Evolutionary conservation across 2,329 filamentous ascomycete genomes (phyloP).

Genomic region (Huntiella bhutanensis): DNA sequence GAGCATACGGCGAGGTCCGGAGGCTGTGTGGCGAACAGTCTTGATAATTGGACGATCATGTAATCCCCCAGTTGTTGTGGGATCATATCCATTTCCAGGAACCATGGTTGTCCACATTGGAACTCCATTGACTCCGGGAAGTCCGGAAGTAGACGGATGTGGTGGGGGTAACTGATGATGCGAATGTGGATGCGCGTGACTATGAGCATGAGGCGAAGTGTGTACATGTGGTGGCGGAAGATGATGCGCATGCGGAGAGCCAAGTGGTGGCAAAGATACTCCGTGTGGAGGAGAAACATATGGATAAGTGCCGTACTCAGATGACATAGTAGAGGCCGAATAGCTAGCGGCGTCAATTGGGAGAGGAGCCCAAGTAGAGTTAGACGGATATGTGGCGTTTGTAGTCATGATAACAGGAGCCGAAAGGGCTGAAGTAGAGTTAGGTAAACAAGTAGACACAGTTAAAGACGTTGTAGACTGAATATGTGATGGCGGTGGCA

Average conservation of each 20-base stretch:
- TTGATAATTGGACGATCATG: constrained; percentile 14
- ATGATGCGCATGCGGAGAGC: constrained; percentile 33
- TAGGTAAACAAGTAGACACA: neutral
- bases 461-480: neutral
- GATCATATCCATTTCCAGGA: neutral
- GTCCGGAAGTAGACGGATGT: neutral
- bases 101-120: neutral
- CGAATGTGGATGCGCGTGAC: constrained; percentile 22
- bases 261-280: constrained; percentile 21
- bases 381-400: constrained; percentile 1
- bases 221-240: constrained; percentile 18
- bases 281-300: constrained; percentile 2
- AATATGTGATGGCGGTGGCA: no score
- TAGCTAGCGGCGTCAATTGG: neutral
- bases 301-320: constrained; percentile 4
- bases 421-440: neutral
- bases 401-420: constrained; percentile 3
- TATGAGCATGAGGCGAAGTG: constrained; percentile 18
- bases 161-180: constrained; percentile 21
- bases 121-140: neutral
- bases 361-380: constrained; percentile 4
- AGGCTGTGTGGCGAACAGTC: constrained; percentile 45
- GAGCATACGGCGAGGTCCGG: constrained; percentile 63
- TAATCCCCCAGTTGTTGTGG: constrained; percentile 18
- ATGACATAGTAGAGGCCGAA: neutral